These are phyloP conservation scores for Dicorynia guianensis DNA, from an alignment of 306 rosid genomes.

Conservation along the genomic window DNA sequence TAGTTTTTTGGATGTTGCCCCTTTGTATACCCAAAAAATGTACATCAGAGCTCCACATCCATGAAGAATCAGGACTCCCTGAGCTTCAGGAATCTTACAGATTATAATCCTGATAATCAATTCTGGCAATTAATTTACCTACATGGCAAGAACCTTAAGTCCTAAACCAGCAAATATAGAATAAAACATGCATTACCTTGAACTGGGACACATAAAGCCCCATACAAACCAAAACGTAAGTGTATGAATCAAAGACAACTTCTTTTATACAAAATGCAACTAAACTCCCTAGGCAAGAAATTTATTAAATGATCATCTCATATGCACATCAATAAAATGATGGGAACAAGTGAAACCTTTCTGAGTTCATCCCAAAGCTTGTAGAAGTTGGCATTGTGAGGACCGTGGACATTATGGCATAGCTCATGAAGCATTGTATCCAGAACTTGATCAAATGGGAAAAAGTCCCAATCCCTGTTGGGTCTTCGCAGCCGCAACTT, in stretches of 20 bases:
- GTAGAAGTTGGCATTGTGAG: slow-evolving; percentile 88
- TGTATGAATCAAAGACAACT: slow-evolving; percentile 12
- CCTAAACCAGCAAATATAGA: slow-evolving; percentile 16
- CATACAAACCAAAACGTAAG: slow-evolving; percentile 16
- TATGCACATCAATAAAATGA: slow-evolving; percentile 5
- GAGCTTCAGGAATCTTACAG: slow-evolving; percentile 10
- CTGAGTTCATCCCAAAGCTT: slow-evolving; percentile 96
- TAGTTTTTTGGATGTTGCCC: no score
- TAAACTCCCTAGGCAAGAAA: neutral
- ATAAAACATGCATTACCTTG: neutral
- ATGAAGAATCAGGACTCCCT: neutral
- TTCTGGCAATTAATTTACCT: neutral
- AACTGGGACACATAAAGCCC: slow-evolving; percentile 14
- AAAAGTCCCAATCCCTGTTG: slow-evolving; percentile 72
- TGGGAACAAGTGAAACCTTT: slow-evolving; percentile 58
- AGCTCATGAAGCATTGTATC: slow-evolving; percentile 99
- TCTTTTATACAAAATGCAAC: neutral
- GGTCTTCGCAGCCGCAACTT: slow-evolving; percentile 85
- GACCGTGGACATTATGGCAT: slow-evolving; percentile 82
- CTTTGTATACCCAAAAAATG: no score
- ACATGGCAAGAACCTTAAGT: slow-evolving; percentile 11
- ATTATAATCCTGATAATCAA: neutral
- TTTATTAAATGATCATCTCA: slow-evolving; percentile 4
- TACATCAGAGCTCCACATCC: neutral
- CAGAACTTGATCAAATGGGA: slow-evolving; percentile 72